A percentile compares a stretch with the other conserved stretches of the same genome.
Evolutionary conservation across 2,329 filamentous ascomycete genomes (phyloP).

Genomic region (Alternaria infectoria): DNA sequence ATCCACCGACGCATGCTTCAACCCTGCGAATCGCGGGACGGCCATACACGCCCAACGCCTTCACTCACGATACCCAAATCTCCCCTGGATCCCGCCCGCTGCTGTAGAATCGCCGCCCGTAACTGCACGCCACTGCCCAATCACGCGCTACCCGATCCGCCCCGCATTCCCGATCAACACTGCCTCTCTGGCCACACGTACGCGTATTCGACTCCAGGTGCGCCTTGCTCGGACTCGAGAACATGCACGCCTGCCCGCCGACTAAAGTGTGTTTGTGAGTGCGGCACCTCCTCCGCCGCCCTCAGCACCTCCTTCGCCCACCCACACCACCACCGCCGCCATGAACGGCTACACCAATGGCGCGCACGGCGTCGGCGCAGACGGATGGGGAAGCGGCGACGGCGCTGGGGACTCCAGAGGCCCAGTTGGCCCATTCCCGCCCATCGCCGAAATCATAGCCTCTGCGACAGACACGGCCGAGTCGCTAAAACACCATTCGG

Average conservation of each 20-base stretch:
- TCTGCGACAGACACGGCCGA: conserved; percentile 47
- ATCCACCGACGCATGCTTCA: conserved; percentile 7
- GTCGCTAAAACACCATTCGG: conserved; percentile 35
- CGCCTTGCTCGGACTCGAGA: conserved; percentile 13
- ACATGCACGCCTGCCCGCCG: conserved; percentile 31
- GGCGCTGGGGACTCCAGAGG: conserved; percentile 27
- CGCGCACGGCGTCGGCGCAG: conserved; percentile 26
- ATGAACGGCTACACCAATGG: conserved; percentile 43
- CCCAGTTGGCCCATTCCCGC: conserved; percentile 36
- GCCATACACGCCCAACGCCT: not conserved
- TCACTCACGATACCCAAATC: not conserved
- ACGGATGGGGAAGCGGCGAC: conserved; percentile 34
- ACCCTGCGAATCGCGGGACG: conserved; percentile 6
- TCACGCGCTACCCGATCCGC: conserved; percentile 4
- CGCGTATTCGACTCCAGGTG: conserved; percentile 3
- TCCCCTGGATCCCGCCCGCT: not conserved
- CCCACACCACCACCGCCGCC: conserved; percentile 22
- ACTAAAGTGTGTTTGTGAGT: conserved; percentile 46
- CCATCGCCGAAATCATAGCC: conserved; percentile 54
- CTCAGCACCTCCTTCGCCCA: conserved; percentile 23
- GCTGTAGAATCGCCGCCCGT: not conserved
- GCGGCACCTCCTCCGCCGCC: conserved; percentile 48
- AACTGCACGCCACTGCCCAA: not conserved
- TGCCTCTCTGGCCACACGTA: conserved; percentile 9
- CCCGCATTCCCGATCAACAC: conserved; percentile 10